A percentile compares a stretch with the other conserved stretches of the same genome.
Evolutionary conservation across 805 yeast species (phyloP).

Genomic region (Candida coleopterorum): DNA sequence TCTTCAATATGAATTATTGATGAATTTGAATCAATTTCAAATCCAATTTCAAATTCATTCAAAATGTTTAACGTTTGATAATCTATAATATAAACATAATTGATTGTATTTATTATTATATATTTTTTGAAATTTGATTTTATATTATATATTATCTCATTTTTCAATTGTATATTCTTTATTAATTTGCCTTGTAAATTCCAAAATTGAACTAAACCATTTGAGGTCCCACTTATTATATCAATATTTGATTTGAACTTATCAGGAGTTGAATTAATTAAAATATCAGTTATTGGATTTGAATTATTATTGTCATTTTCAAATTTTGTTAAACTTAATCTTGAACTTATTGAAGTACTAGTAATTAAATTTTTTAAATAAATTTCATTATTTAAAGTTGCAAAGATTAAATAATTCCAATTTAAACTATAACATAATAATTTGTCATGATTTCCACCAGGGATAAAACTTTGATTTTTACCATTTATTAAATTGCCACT

Average conservation of each 20-base stretch:
- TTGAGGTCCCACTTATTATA: constrained; percentile 19
- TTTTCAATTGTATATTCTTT: constrained; percentile 9
- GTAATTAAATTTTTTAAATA: constrained; percentile 30
- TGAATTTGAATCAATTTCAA: constrained; percentile 10
- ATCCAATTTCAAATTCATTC: constrained; percentile 13
- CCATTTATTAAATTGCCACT: constrained; percentile 31
- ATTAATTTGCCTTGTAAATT: constrained; percentile 17
- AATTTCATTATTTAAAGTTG: constrained; percentile 24
- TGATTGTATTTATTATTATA: constrained; percentile 18
- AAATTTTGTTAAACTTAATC: constrained; percentile 16
- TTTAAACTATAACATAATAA: constrained; percentile 14
- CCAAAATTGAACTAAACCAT: constrained; percentile 25
- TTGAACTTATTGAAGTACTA: constrained; percentile 22
- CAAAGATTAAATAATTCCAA: constrained; percentile 30
- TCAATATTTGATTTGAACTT: constrained; percentile 21
- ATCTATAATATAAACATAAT: constrained; percentile 16
- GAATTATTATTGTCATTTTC: constrained; percentile 11
- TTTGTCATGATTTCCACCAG: constrained; percentile 18
- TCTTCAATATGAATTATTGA: constrained; percentile 8
- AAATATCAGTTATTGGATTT: constrained; percentile 16
- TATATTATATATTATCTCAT: constrained; percentile 14
- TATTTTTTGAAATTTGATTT: constrained; percentile 23
- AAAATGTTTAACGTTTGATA: constrained; percentile 10
- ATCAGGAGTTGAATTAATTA: constrained; percentile 14
- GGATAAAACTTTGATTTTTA: constrained; percentile 33